Evolutionary conservation across 805 yeast genomes (phyloP).

Genomic region (Priceomyces castillae): DNA sequence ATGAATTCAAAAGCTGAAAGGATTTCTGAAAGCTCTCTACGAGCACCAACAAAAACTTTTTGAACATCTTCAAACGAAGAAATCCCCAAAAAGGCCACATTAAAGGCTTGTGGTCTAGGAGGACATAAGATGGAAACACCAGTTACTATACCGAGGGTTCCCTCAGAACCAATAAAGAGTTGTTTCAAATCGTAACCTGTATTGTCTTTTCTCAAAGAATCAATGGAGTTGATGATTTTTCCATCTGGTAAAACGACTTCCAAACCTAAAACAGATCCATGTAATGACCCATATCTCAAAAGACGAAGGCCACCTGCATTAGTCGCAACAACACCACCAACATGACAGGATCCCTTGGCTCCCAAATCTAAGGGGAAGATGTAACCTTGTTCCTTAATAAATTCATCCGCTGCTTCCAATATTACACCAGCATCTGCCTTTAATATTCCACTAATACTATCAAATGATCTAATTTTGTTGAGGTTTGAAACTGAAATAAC

Average conservation of each 20-base stretch:
- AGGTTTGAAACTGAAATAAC: slow-evolving; percentile 65
- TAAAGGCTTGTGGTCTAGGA: slow-evolving; percentile 77
- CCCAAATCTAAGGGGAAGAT: slow-evolving; percentile 93
- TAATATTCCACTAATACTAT: slow-evolving; percentile 75
- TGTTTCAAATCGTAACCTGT: slow-evolving; percentile 95
- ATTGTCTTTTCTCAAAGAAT: slow-evolving; percentile 88
- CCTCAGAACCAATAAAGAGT: slow-evolving; percentile 90
- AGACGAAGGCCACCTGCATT: slow-evolving; percentile 95
- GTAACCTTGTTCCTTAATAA: slow-evolving; percentile 74
- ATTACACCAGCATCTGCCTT: slow-evolving; percentile 91
- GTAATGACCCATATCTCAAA: slow-evolving; percentile 85
- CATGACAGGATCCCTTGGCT: slow-evolving; percentile 94
- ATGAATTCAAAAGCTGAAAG: slow-evolving; percentile 91
- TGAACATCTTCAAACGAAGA: slow-evolving; percentile 81
- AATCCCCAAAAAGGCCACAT: slow-evolving; percentile 86
- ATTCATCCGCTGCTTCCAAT: slow-evolving; percentile 80
- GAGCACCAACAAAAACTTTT: slow-evolving; percentile 74
- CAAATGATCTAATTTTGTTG: slow-evolving; percentile 81
- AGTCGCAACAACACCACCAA: slow-evolving; percentile 93
- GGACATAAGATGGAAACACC: slow-evolving; percentile 90
- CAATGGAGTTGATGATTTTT: slow-evolving; percentile 71
- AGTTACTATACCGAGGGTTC: slow-evolving; percentile 86
- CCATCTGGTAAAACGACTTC: slow-evolving; percentile 95
- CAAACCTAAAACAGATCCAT: slow-evolving; percentile 86
- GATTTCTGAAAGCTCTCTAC: slow-evolving; percentile 75